phyloP scores from a whole-genome alignment of 768 basidiomycete species.

The Daedaleopsis nitida region DNA sequence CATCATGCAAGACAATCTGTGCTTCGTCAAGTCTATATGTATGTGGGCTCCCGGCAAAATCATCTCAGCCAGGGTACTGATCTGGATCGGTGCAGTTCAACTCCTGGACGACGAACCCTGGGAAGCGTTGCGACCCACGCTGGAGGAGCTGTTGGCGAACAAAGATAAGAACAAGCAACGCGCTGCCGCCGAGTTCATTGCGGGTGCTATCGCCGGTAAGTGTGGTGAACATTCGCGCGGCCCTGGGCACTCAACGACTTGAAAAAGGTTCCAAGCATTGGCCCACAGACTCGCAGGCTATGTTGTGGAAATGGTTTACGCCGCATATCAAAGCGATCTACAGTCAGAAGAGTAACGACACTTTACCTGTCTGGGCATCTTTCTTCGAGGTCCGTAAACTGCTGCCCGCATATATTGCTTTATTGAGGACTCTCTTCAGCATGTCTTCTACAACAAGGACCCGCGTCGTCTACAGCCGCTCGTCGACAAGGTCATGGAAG shows the following conservation, averaged over 20 bases:
- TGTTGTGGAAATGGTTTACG: constrained; percentile 80
- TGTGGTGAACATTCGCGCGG: not conserved
- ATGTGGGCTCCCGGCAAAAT: constrained; percentile 44
- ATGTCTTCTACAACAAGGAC: constrained; percentile 77
- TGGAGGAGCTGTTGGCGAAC: constrained; percentile 65
- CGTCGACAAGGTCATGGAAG: constrained; percentile 68
- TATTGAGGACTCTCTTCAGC: constrained; percentile 41
- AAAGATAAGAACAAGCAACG: constrained; percentile 87
- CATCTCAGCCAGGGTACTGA: not conserved
- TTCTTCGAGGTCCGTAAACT: constrained; percentile 61
- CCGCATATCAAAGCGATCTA: constrained; percentile 69
- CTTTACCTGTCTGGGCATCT: constrained; percentile 75
- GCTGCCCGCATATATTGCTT: not conserved
- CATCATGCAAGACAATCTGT: constrained; percentile 69
- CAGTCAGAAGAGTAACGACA: constrained; percentile 76
- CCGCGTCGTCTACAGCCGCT: constrained; percentile 82
- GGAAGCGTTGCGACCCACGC: constrained; percentile 56
- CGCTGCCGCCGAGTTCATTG: constrained; percentile 83
- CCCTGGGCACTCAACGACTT: not conserved
- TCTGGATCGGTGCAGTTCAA: constrained; percentile 55
- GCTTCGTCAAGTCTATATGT: constrained; percentile 78
- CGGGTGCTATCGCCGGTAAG: constrained; percentile 66
- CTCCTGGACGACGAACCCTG: constrained; percentile 76
- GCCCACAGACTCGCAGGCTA: constrained; percentile 67
- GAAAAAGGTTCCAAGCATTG: constrained; percentile 81